These are phyloP conservation scores for Talaromyces albobiverticillius DNA, from an alignment of 2,329 filamentous ascomycete genomes.

Conservation along the genomic window DNA sequence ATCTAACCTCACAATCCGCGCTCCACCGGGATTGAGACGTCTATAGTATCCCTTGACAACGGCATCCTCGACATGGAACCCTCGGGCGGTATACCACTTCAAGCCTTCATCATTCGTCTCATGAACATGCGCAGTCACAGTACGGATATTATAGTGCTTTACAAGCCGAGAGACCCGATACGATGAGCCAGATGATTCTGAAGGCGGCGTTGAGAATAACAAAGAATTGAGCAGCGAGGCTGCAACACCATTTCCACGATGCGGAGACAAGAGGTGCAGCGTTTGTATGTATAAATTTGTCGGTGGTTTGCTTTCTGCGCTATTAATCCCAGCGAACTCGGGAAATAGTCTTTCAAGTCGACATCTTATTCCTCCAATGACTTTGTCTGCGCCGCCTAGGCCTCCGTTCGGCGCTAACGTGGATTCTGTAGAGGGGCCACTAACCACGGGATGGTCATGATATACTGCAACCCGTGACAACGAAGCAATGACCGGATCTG, in stretches of 20 bases:
- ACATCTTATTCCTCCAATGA: constrained; percentile 50
- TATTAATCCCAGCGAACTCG: constrained; percentile 15
- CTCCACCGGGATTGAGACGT: constrained; percentile 55
- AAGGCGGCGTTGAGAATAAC: constrained; percentile 24
- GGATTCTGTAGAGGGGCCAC: constrained; percentile 17
- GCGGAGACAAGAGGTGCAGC: constrained; percentile 58
- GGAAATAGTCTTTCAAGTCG: constrained; percentile 38
- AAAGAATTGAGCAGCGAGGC: constrained; percentile 51
- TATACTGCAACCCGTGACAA: constrained; percentile 61
- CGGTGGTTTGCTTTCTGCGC: constrained; percentile 17
- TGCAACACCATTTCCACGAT: constrained; percentile 57
- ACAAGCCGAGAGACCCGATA: constrained; percentile 36
- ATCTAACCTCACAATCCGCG: constrained; percentile 48
- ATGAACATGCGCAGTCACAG: constrained; percentile 63
- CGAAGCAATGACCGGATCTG: constrained; percentile 50
- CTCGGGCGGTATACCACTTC: constrained; percentile 59
- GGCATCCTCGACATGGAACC: constrained; percentile 51
- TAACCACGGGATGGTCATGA: constrained; percentile 44
- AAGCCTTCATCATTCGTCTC: constrained; percentile 59
- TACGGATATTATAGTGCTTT: constrained; percentile 49
- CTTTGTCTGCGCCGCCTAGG: constrained; percentile 37
- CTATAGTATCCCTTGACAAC: constrained; percentile 59
- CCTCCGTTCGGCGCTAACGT: constrained; percentile 14
- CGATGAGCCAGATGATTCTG: constrained; percentile 12
- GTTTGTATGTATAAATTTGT: constrained; percentile 61